Evolutionary conservation across 805 yeast species (phyloP).

Genomic region (Metschnikowia gelsemii): DNA sequence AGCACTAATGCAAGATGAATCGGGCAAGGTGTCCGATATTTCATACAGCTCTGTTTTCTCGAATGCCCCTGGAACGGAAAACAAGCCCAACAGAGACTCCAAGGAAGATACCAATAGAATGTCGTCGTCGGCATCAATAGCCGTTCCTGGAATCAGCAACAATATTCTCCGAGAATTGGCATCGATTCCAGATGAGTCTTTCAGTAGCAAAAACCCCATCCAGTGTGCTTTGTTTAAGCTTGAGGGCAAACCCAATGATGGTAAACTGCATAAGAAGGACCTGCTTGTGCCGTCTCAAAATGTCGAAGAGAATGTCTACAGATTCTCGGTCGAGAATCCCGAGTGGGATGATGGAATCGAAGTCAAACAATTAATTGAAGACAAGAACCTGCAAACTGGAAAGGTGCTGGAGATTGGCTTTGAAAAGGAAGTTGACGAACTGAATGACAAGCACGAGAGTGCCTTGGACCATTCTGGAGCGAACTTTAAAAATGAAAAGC

Average conservation of each 20-base stretch:
- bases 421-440: not conserved
- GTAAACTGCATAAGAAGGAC: not conserved
- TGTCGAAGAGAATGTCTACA: not conserved
- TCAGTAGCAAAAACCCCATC: slow-evolving; percentile 65
- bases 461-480: not conserved
- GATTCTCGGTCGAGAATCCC: not conserved
- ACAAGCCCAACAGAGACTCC: not conserved
- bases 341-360: not conserved
- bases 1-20: slow-evolving; percentile 10
- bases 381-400: too few species aligned
- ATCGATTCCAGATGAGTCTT: slow-evolving; percentile 77
- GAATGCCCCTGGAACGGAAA: slow-evolving; percentile 3
- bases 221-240: slow-evolving; percentile 71
- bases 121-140: slow-evolving; percentile 41
- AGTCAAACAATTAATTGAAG: too few species aligned
- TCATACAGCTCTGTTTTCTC: slow-evolving; percentile 39
- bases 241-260: slow-evolving; percentile 54
- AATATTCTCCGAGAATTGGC: slow-evolving; percentile 59
- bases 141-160: slow-evolving; percentile 54
- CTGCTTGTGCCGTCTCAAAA: not conserved
- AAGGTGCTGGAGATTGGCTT: too few species aligned
- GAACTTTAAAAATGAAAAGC: not conserved
- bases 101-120: too few species aligned
- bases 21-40: slow-evolving; percentile 29
- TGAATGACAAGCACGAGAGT: not conserved